Evolutionary conservation across 306 rosid species (phyloP), one percentile per base, ranked within the genome.

Genomic region (Ormosia semicastrata): DNA sequence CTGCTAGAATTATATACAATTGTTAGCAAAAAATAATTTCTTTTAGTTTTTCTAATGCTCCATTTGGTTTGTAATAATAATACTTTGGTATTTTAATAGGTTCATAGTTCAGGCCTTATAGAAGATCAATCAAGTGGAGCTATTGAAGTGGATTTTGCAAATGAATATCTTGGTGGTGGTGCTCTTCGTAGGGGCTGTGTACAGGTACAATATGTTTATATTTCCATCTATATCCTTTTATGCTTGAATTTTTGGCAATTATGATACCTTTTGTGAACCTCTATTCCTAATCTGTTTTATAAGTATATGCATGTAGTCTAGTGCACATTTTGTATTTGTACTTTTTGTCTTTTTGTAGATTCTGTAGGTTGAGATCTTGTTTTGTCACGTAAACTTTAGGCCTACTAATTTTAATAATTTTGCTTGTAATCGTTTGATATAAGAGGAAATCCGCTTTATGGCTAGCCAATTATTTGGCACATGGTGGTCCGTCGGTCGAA

Each of bases 401-500:
- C 52, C 33, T 32, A 44, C 12, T 46, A 33, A 77, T 67, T 54
- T 53, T 12, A 7, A 66, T 69, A 58, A 71, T 79, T 76, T 77
- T 54, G 50, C 63, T 81, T 69, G 12, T 68, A 53, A 59, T 67
- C 13, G 9, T 87, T 57, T 85, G 62, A 52, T 66, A 76, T 84
- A 93, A 98, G 99, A 95, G 85, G 99, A 95, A 87, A 95, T 95
- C 65, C 95, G 99, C 71, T 95, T 95, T 84, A 90, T 95, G 99
- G 72, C 89, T 85, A 88, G 86, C 86, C 97, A 92, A 95, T 87
- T 92, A n/a, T n/a, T n/a, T n/a, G n/a, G n/a, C n/a, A n/a, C n/a
- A n/a, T n/a, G n/a, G n/a, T n/a, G n/a, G n/a, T n/a, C n/a, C n/a
- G n/a, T n/a, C n/a, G n/a, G n/a, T n/a, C n/a, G n/a, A n/a, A n/a